A percentile compares a stretch with the other conserved stretches of the same genome.
phyloP scores from a whole-genome alignment of 331 rosid species.

The Quercus lobata region DNA sequence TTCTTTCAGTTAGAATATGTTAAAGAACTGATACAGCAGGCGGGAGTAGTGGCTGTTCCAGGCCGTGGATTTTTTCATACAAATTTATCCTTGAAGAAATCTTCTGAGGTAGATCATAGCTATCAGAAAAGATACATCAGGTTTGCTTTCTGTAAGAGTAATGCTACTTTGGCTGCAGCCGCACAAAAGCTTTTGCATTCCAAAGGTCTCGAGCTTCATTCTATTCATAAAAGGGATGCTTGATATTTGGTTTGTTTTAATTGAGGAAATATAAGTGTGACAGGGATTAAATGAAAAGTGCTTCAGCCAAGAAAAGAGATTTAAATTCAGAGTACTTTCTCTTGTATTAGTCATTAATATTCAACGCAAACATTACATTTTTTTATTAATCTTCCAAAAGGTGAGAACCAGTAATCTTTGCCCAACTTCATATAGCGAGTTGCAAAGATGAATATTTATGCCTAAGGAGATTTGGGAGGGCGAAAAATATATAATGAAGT shows the following conservation, averaged over 20 bases:
- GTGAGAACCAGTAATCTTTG: not conserved
- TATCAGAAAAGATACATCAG: slow-evolving; percentile 66
- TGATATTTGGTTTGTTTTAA: not conserved
- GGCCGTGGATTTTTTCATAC: slow-evolving; percentile 71
- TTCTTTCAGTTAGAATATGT: slow-evolving; percentile 65
- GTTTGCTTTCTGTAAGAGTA: slow-evolving; percentile 87
- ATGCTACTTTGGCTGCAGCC: slow-evolving; percentile 56
- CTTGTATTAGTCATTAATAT: not conserved
- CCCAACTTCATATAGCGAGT: not conserved
- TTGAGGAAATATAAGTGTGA: not conserved
- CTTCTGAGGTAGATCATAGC: slow-evolving; percentile 11
- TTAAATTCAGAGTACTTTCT: not conserved
- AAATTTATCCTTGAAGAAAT: slow-evolving; percentile 27
- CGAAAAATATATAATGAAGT: too few relatives aligned
- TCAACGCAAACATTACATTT: not conserved
- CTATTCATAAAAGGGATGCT: slow-evolving; percentile 3
- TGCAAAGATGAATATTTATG: not conserved
- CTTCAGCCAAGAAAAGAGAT: too few relatives aligned
- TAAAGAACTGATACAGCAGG: slow-evolving; percentile 55
- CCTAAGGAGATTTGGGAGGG: too few relatives aligned
- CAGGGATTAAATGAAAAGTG: not conserved
- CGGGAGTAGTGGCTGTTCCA: slow-evolving; percentile 89
- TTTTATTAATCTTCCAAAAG: not conserved
- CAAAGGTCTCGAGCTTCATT: slow-evolving; percentile 24
- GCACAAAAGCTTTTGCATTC: slow-evolving; percentile 47